These are phyloP conservation scores for Penicillium ucsense DNA, from an alignment of 495 filamentous ascomycete species.

Conservation along the genomic window DNA sequence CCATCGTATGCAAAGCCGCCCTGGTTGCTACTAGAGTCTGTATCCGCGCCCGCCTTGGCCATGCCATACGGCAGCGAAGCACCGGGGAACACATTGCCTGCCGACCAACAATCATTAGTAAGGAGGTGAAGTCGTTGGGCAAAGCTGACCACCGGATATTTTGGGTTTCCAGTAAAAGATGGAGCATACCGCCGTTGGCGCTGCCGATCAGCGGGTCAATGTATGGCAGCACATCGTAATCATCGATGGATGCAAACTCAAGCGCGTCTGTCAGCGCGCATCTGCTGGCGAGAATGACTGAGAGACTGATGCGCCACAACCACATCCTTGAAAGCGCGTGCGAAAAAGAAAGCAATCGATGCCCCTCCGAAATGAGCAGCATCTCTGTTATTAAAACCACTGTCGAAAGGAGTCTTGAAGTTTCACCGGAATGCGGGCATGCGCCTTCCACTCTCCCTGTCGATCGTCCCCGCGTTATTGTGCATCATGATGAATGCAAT, in stretches of 20 bases:
- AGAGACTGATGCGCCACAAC: slow-evolving; percentile 2
- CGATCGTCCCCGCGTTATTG: slow-evolving; percentile 13
- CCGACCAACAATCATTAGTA: too few species aligned
- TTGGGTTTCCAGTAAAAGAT: neutral
- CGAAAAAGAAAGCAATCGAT: neutral
- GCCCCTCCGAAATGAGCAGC: neutral
- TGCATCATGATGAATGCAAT: slow-evolving; percentile 2
- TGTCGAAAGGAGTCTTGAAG: neutral
- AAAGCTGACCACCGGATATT: neutral
- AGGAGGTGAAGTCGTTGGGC: neutral
- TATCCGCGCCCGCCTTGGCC: slow-evolving; percentile 73
- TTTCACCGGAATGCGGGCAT: slow-evolving; percentile 4
- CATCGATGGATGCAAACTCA: slow-evolving; percentile 6
- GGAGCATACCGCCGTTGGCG: slow-evolving; percentile 43
- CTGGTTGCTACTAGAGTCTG: slow-evolving; percentile 52
- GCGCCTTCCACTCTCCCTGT: slow-evolving; percentile 6
- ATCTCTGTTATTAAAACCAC: slow-evolving; percentile 4
- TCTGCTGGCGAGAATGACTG: slow-evolving; percentile 11
- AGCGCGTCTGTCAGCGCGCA: slow-evolving; percentile 7
- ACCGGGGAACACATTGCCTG: slow-evolving; percentile 62
- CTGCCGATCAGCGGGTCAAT: slow-evolving; percentile 51
- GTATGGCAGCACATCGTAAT: slow-evolving; percentile 40
- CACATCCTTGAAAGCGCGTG: slow-evolving; percentile 6
- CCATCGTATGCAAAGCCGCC: slow-evolving; percentile 66
- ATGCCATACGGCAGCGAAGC: slow-evolving; percentile 66